Percentiles rank a stretch among this genome's conserved stretches.
Evolutionary conservation across 2,329 filamentous ascomycete species (phyloP).

Genomic region (Cordyceps militaris): DNA sequence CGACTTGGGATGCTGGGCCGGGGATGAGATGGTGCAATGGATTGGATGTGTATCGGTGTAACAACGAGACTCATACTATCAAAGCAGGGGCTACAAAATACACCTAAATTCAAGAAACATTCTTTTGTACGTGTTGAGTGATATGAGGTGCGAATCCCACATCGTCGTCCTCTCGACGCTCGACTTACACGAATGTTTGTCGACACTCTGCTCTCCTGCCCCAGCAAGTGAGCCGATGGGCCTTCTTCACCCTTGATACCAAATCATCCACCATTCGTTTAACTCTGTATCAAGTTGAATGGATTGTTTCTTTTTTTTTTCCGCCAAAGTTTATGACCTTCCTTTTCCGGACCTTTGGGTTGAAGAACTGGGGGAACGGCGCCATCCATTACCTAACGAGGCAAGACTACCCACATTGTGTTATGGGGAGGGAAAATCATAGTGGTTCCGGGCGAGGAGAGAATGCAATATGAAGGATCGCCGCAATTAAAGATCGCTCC

Average conservation of each 20-base stretch:
- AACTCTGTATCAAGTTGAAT: background rate
- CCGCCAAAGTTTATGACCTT: background rate
- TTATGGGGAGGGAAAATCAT: background rate
- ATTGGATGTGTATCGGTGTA: no score
- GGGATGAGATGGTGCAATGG: no score
- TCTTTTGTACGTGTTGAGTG: background rate
- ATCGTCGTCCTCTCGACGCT: background rate
- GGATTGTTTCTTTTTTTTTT: background rate
- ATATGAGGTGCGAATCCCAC: background rate
- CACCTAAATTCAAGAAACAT: no score
- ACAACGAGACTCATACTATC: no score
- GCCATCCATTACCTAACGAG: background rate
- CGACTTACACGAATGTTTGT: background rate
- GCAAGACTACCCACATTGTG: background rate
- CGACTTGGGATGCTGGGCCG: background rate
- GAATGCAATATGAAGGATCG: background rate
- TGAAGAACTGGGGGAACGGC: background rate
- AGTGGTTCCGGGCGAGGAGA: no score
- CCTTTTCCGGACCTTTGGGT: background rate
- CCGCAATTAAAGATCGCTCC: background rate
- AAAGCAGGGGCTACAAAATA: no score
- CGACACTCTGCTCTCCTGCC: background rate
- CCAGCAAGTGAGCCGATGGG: background rate
- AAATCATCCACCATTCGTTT: background rate
- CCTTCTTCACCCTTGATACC: background rate